Percentiles rank a stretch among this genome's conserved stretches.
Conservation (phyloP, 129 eudicot species). For the Flaveria brownii region DNA sequence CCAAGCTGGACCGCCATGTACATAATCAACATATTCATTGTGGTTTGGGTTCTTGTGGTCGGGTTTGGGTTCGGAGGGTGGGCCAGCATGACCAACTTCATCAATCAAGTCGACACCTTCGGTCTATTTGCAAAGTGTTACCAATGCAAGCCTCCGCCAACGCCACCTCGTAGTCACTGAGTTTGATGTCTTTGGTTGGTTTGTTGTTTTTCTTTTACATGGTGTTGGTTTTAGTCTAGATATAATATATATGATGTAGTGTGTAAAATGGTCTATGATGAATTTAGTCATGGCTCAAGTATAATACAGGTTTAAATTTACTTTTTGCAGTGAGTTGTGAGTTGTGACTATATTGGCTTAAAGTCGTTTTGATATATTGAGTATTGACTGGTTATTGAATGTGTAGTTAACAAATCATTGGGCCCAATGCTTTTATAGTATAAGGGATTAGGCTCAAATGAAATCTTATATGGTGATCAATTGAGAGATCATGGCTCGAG, state of each 20-base stretch:
- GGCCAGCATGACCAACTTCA: conserved; percentile 78
- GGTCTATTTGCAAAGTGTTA: conserved; percentile 78
- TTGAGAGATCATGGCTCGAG: no score
- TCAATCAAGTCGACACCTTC: conserved; percentile 65
- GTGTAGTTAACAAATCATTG: no score
- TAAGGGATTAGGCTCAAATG: no score
- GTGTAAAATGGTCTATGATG: conserved; percentile 39
- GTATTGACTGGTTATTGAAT: not conserved
- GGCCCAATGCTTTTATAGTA: no score
- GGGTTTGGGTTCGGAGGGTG: conserved; percentile 87
- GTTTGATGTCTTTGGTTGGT: conserved; percentile 27
- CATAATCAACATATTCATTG: conserved; percentile 55
- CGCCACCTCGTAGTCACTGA: conserved; percentile 39
- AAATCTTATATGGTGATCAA: no score
- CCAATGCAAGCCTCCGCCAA: conserved; percentile 61
- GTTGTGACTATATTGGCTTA: conserved; percentile 27
- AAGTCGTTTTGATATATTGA: conserved; percentile 17
- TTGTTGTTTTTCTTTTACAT: conserved; percentile 35
- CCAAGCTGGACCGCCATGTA: conserved; percentile 75
- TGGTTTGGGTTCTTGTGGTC: conserved; percentile 58
- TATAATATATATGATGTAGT: conserved; percentile 34
- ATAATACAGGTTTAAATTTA: conserved; percentile 32
- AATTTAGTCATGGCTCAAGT: conserved; percentile 29
- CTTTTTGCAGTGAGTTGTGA: not conserved
- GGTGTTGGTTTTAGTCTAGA: conserved; percentile 36